Percentiles rank a stretch among this genome's conserved stretches.
Evolutionary conservation across 164 flowering plant species (phyloP).

Genomic region (Warburgia ugandensis): DNA sequence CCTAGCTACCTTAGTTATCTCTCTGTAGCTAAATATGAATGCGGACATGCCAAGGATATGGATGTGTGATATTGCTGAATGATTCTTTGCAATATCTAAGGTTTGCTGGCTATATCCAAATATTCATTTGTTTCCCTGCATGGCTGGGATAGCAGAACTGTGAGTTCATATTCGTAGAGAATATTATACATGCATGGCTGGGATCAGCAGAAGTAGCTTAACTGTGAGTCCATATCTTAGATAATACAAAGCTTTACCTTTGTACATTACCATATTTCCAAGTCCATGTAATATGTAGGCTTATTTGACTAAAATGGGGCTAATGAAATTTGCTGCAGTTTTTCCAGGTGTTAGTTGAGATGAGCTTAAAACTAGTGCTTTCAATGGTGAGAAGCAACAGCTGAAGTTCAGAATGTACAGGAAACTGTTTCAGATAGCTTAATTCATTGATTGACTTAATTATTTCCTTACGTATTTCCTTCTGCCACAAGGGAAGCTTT

Average conservation of each 20-base stretch:
- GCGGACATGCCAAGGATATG: not conserved
- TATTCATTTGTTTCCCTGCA: not conserved
- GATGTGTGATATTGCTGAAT: slow-evolving; percentile 1
- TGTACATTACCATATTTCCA: not conserved
- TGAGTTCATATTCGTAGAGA: no score
- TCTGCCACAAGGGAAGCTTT: no score
- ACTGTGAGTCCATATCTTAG: not conserved
- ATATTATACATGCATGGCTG: not conserved
- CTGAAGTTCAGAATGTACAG: slow-evolving; percentile 19
- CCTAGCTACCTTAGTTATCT: not conserved
- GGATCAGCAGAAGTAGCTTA: not conserved
- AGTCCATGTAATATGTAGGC: no score
- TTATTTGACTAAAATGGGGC: not conserved
- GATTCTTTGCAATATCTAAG: not conserved
- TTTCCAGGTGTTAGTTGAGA: slow-evolving; percentile 3
- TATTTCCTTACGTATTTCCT: no score
- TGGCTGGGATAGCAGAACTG: no score
- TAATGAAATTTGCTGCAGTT: slow-evolving; percentile 3
- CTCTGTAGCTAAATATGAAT: no score
- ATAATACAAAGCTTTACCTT: slow-evolving; percentile 1
- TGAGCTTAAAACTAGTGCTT: not conserved
- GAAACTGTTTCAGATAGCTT: slow-evolving; percentile 11
- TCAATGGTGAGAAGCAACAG: slow-evolving; percentile 1
- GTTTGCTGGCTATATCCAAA: not conserved
- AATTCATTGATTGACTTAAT: slow-evolving; percentile 19